These are phyloP conservation scores for Plectosphaerella cucumerina DNA, from an alignment of 2,329 filamentous ascomycete species.

Conservation along the genomic window DNA sequence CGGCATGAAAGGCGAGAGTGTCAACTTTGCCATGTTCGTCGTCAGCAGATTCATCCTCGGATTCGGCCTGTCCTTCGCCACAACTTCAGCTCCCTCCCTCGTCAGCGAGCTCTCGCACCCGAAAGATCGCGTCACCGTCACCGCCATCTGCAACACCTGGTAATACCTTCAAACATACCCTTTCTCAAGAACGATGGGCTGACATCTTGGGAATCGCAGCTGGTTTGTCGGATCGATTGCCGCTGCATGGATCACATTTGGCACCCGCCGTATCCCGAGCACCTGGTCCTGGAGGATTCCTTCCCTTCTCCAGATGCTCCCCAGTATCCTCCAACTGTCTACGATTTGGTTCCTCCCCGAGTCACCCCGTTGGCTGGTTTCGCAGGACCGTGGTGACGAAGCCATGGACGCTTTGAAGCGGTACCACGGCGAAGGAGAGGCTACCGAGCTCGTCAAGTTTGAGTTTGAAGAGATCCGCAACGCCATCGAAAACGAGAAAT, in stretches of 20 bases:
- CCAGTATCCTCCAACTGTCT: conserved; percentile 7
- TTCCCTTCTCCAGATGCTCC: conserved; percentile 19
- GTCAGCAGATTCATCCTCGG: conserved; percentile 48
- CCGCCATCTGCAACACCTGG: conserved; percentile 46
- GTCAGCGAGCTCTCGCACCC: conserved; percentile 50
- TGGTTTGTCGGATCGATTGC: conserved; percentile 42
- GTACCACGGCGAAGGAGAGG: conserved; percentile 54
- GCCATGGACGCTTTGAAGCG: conserved; percentile 48
- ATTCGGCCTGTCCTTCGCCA: conserved; percentile 48
- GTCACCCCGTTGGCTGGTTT: conserved; percentile 58
- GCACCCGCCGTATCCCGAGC: conserved; percentile 33
- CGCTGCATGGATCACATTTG: conserved; percentile 38
- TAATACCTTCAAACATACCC: neutral
- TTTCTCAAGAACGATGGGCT: neutral
- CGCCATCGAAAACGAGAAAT: conserved; percentile 32
- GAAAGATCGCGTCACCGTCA: conserved; percentile 47
- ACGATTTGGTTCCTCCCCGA: conserved; percentile 54
- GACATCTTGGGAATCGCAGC: conserved; percentile 17
- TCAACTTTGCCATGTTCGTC: conserved; percentile 43
- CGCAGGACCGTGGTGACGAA: conserved; percentile 47
- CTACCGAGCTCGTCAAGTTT: conserved; percentile 44
- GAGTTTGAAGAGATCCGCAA: conserved; percentile 44
- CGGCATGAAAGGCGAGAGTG: conserved; percentile 11
- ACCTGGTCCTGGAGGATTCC: conserved; percentile 32
- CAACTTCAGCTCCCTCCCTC: conserved; percentile 44